These are phyloP conservation scores for Casaregolazyma suthepensis DNA, from an alignment of 1,139 yeast species.

Conservation along the genomic window DNA sequence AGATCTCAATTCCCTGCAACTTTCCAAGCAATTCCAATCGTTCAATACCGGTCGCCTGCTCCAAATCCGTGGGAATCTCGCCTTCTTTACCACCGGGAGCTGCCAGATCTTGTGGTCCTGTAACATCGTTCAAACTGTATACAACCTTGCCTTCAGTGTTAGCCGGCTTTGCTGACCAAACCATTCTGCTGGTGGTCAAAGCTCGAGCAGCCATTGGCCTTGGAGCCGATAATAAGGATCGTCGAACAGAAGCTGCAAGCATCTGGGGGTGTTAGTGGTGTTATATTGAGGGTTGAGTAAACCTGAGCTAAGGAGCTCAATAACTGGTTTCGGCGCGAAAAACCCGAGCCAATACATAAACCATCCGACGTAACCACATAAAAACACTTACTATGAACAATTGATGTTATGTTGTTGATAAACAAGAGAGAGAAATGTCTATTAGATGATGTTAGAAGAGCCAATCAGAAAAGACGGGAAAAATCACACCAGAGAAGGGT, in stretches of 20 bases:
- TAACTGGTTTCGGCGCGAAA: background rate
- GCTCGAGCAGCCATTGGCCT: constrained; percentile 7
- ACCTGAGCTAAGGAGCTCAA: background rate
- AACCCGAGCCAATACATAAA: background rate
- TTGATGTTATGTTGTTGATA: background rate
- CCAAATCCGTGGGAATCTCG: constrained; percentile 84
- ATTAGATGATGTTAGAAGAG: background rate
- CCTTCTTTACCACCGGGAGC: constrained; percentile 87
- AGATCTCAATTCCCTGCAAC: constrained; percentile 91
- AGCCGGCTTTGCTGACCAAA: constrained; percentile 5
- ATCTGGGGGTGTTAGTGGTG: background rate
- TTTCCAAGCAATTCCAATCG: constrained; percentile 94
- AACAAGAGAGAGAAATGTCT: background rate
- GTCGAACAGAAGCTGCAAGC: constrained; percentile 9
- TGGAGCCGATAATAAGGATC: constrained; percentile 7
- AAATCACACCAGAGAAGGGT: constrained; percentile 3
- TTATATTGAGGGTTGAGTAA: background rate
- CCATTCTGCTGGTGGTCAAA: constrained; percentile 4
- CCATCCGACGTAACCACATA: background rate
- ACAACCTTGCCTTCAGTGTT: constrained; percentile 9
- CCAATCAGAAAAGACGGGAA: constrained; percentile 7
- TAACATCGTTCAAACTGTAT: constrained; percentile 62
- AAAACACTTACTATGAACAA: constrained; percentile 4
- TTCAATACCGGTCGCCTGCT: constrained; percentile 97
- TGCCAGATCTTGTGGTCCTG: constrained; percentile 72